phyloP scores from a whole-genome alignment of 768 basidiomycete species.

The Auriscalpium orientale region DNA sequence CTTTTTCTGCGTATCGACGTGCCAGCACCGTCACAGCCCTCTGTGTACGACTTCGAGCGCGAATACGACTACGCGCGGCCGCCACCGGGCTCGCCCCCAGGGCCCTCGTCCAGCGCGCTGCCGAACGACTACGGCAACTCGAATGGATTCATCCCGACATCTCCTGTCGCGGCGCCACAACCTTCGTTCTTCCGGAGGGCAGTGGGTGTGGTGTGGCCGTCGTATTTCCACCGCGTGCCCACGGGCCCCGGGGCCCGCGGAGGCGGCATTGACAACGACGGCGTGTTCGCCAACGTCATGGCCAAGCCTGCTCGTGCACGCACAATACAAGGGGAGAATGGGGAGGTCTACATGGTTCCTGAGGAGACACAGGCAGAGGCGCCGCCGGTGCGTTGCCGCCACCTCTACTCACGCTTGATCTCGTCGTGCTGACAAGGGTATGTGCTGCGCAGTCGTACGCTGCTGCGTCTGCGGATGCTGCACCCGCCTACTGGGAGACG shows the following conservation, averaged over 20 bases:
- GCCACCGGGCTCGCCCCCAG: constrained; percentile 75
- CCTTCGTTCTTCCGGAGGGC: constrained; percentile 53
- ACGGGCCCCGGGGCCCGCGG: constrained; percentile 36
- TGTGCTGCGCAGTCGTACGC: constrained; percentile 59
- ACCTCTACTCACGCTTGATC: no score
- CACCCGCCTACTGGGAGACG: constrained; percentile 96
- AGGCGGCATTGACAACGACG: constrained; percentile 78
- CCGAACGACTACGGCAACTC: constrained; percentile 70
- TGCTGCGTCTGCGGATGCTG: constrained; percentile 81
- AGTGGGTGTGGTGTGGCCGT: constrained; percentile 55
- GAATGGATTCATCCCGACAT: constrained; percentile 54
- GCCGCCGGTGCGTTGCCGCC: constrained; percentile 63
- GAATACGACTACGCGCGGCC: constrained; percentile 70
- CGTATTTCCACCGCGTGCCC: constrained; percentile 51
- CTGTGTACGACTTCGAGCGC: constrained; percentile 73
- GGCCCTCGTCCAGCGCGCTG: constrained; percentile 44
- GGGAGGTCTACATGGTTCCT: constrained; percentile 56
- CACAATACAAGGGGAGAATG: constrained; percentile 42
- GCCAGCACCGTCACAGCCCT: constrained; percentile 23
- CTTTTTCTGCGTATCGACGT: constrained; percentile 22
- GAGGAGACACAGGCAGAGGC: constrained; percentile 77
- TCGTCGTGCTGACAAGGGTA: no score
- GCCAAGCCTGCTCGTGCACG: constrained; percentile 66
- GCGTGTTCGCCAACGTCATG: constrained; percentile 90
- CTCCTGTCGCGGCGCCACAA: constrained; percentile 29